A percentile compares a stretch with the other conserved stretches of the same genome.
phyloP scores from a whole-genome alignment of 306 rosid genomes.

The Quercus wislizeni region DNA sequence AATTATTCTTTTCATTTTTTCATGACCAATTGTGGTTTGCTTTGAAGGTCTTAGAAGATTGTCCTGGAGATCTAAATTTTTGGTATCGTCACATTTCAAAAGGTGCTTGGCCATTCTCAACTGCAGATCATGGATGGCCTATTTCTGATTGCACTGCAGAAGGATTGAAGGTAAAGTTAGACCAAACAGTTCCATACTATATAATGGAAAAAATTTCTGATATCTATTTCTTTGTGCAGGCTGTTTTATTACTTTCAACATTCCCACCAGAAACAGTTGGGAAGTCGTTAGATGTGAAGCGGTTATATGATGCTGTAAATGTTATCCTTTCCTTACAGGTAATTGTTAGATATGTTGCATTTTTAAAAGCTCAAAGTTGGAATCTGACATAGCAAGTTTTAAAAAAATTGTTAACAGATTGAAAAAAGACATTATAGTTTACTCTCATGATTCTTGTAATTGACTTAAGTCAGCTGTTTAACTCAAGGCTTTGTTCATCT shows the following conservation, averaged over 20 bases:
- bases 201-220: not conserved
- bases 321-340: constrained; percentile 87
- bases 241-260: constrained; percentile 56
- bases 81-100: constrained; percentile 94
- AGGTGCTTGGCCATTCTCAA: constrained; percentile 97
- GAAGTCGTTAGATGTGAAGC: constrained; percentile 55
- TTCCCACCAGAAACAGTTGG: constrained; percentile 68
- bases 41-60: constrained; percentile 65
- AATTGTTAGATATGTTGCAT: not conserved
- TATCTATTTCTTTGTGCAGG: constrained; percentile 41
- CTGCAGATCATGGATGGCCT: constrained; percentile 95
- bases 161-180: constrained; percentile 62
- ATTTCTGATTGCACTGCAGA: constrained; percentile 93
- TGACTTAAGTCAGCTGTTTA: not conserved
- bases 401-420: too few relatives aligned
- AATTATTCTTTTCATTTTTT: not conserved
- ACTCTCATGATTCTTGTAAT: not conserved
- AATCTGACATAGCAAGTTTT: not conserved
- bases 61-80: constrained; percentile 63
- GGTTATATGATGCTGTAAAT: constrained; percentile 66
- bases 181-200: not conserved
- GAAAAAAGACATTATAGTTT: not conserved
- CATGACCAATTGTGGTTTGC: constrained; percentile 6
- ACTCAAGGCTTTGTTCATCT: too few relatives aligned
- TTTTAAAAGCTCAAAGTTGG: not conserved